These are phyloP conservation scores for Coemansia sp. DNA, from an alignment of 192 early-diverging fungal genomes.

Conservation along the genomic window DNA sequence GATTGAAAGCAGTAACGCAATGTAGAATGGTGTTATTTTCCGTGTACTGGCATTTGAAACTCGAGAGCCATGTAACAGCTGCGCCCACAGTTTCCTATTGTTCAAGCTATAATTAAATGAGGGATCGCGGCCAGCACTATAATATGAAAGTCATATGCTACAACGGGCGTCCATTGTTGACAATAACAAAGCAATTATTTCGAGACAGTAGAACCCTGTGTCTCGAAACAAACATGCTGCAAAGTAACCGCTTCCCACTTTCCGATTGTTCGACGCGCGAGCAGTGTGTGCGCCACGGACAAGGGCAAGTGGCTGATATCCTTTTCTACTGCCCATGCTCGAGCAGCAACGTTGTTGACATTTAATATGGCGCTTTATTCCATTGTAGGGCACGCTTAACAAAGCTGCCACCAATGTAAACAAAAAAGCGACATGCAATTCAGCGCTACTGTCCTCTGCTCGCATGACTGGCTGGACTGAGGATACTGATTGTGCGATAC, in stretches of 20 bases:
- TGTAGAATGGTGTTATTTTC: too few species aligned
- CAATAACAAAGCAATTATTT: background rate
- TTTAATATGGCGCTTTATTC: slow-evolving; percentile 1
- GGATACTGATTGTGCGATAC: background rate
- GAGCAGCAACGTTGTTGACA: background rate
- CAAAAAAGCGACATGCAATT: background rate
- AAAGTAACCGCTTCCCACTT: too few species aligned
- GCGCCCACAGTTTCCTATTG: too few species aligned
- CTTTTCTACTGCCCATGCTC: background rate
- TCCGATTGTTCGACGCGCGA: background rate
- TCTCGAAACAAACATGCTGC: background rate
- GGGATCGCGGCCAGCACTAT: too few species aligned
- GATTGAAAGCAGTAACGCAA: too few species aligned
- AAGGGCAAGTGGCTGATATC: background rate
- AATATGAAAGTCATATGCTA: too few species aligned
- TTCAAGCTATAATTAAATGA: too few species aligned
- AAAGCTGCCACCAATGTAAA: background rate
- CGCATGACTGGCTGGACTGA: background rate
- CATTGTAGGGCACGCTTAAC: background rate
- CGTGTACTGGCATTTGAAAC: too few species aligned
- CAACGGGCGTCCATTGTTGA: background rate
- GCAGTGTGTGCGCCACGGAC: background rate
- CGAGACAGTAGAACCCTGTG: background rate
- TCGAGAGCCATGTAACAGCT: too few species aligned
- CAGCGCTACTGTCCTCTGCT: background rate